phyloP scores from a whole-genome alignment of 345 rosid genomes.

The Gossypium australe region DNA sequence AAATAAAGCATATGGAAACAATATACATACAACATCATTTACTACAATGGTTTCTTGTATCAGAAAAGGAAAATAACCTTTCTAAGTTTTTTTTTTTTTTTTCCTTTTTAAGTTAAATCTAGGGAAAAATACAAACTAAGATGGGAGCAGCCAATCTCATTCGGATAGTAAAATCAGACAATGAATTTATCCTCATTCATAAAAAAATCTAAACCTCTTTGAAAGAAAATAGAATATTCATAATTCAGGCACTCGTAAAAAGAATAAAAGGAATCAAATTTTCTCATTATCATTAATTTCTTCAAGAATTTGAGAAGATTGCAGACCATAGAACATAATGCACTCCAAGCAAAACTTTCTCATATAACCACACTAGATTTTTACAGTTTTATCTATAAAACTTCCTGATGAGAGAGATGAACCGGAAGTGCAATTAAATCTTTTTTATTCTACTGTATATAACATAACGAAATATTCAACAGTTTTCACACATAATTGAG shows the following conservation, averaged over 20 bases:
- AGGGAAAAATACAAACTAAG: background rate
- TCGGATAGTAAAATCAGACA: background rate
- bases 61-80: background rate
- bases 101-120: background rate
- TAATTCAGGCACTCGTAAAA: background rate
- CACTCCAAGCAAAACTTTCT: background rate
- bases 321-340: background rate
- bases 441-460: background rate
- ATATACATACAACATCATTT: background rate
- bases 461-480: background rate
- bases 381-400: background rate
- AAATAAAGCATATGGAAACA: background rate
- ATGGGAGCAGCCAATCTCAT: background rate
- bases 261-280: background rate
- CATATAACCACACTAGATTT: background rate
- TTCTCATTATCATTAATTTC: background rate
- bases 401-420: background rate
- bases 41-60: background rate
- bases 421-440: background rate
- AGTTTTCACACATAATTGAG: background rate
- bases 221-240: background rate
- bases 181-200: too few species aligned
- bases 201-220: background rate
- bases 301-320: background rate
- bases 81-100: background rate